Base-by-base conservation (phyloP, 208 protist species). In the Crithidia thermophila region DNA sequence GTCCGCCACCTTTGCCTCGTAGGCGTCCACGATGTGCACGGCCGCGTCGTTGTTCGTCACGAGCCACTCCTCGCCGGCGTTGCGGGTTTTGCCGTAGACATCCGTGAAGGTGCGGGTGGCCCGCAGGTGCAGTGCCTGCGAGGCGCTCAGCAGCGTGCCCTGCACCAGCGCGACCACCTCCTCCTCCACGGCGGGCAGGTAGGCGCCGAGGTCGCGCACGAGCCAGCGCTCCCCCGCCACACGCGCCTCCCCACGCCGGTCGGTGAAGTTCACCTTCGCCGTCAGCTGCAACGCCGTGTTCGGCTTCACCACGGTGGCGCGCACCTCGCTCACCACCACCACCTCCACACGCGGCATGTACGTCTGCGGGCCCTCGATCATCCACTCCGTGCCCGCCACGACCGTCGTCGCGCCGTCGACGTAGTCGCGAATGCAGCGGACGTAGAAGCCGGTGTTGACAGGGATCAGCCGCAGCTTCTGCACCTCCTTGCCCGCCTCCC, bases 191-290 rank as follows among this genome's bases (percentile, higher is more conserved):
- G 63, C 53, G 18, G 93, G 94, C 8, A 98, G 69, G 70, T 97
- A 99, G 11, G 92, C 77, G 39, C 97, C 95, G 28, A 50, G 56
- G 3, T 64, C 64, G 23, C 87, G 67, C 56, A 96, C 78, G 21
- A 98, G 75, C 95, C 95, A 99, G 61, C 83, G 71, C 58, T 98
- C 92, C 16, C 95, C 95, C 1, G 91, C 93, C 30, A 81, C 56
- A 10, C 94, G 82, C 20, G 6, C 14, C 5, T 72, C 49, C 13
- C 90, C 90, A 21, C 64, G 34, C 42, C 92, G 72, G 68, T 98
- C 94, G 0, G 64, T 91, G 40, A 95, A 97, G 43, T 82, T 75
- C 3, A 83, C 30, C 37, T 68, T 73, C 11, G 95, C 94, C 16
- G 72, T 66, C 18, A 99, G 60, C n/a, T 84, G 72, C 37, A 99